Evolutionary conservation across 768 basidiomycete species (phyloP), one percentile per base, ranked within the genome.

Genomic region (Tulasnella sp.): DNA sequence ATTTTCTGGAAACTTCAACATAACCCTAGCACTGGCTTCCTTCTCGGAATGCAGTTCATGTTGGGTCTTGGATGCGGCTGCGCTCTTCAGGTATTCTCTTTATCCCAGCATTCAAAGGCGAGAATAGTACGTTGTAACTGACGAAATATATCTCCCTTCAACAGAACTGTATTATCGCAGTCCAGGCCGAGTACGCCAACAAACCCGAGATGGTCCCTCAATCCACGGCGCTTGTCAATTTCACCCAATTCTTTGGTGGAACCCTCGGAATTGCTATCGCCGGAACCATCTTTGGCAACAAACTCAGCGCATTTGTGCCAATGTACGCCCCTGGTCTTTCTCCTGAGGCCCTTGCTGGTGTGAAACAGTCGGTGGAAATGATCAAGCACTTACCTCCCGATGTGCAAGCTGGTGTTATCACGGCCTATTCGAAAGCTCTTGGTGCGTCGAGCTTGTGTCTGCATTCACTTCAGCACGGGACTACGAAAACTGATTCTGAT

Each of bases 21-120:
- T 6, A 74, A 12, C 31, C 38, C 73, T 21, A 74, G 73, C 39
- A 74, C 39, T 2, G 73, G 73, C 73, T 40, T 74, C 84, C 80
- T 86, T 39, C 81, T 85, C 72, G 86, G 86, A 2, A 86, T 81
- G 82, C 86, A 87, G 81, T 85, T 87, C 80, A 82, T 87, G n/a
- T 80, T 83, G 38, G 87, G 86, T 21, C 81, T 85, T 68, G 87
- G 86, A 31, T 82, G 86, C 72, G 86, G 87, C 9, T 79, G 83
- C 8, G 76, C 81, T 27, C 83, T 86, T 81, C 86, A 85, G 78
- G 78, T 58, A 38, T 34, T 10, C 31, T 34, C 9, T 58, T 58
- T 58, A n/a, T n/a, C n/a, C 8, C 16, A 36, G 27, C 1, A 68
- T 27, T 34, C 34, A 18, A 27, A n/a, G 24, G 21, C 24, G 8